Percentiles rank a stretch among this genome's conserved stretches.
These are phyloP conservation scores for Moesziomyces globuligerus DNA, from an alignment of 1,284 basidiomycete genomes.

Conservation along the genomic window DNA sequence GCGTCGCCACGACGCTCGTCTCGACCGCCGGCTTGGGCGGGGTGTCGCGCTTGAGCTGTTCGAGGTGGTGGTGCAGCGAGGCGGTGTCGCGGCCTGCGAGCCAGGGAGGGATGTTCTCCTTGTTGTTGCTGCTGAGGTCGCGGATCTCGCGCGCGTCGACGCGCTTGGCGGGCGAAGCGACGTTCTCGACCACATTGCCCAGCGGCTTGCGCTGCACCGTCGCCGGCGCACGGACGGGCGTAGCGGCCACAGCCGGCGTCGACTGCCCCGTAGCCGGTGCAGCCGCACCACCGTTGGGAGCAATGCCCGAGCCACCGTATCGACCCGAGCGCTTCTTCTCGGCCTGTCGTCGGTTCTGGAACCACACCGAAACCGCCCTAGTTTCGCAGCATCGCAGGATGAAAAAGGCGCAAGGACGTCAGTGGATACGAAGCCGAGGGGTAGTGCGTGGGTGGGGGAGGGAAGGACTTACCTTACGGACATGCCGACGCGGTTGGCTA, in stretches of 20 bases:
- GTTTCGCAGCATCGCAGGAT: background rate
- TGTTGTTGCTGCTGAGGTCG: constrained; percentile 42
- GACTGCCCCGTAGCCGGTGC: background rate
- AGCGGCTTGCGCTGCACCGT: constrained; percentile 26
- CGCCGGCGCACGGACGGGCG: background rate
- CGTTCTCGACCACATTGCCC: constrained; percentile 26
- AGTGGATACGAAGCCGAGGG: background rate
- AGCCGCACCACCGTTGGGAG: background rate
- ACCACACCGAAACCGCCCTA: constrained; percentile 63
- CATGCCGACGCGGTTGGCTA: constrained; percentile 59
- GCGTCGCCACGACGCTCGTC: constrained; percentile 3
- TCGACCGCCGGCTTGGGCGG: constrained; percentile 7
- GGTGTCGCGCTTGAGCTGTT: constrained; percentile 27
- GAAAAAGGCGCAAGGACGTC: constrained; percentile 6
- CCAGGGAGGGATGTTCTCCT: constrained; percentile 53
- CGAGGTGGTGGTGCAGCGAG: constrained; percentile 12
- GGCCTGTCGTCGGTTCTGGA: constrained; percentile 65
- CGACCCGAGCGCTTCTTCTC: constrained; percentile 64
- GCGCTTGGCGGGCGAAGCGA: constrained; percentile 4
- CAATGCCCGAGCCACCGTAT: constrained; percentile 46
- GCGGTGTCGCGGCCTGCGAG: constrained; percentile 5
- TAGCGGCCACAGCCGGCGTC: constrained; percentile 5
- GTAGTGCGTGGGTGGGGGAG: background rate
- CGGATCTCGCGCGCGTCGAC: constrained; percentile 18
- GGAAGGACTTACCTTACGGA: constrained; percentile 48